phyloP scores from a whole-genome alignment of 2,329 filamentous ascomycete species.

The Trichoderma citrinoviride region DNA sequence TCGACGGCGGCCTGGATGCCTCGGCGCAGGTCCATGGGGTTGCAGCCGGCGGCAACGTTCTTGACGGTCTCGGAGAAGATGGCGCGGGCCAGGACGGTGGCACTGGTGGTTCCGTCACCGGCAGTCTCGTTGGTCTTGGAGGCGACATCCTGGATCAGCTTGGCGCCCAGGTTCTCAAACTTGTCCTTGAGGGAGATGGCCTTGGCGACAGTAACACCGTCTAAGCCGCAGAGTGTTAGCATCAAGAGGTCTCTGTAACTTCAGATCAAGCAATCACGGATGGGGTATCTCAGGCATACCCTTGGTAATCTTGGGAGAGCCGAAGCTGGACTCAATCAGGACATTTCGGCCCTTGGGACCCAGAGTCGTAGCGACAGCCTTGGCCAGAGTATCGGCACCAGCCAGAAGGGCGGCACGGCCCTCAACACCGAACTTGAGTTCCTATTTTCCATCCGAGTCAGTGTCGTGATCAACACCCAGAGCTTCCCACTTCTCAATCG shows the following conservation, averaged over 20 bases:
- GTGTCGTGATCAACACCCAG: conserved; percentile 32
- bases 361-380: conserved; percentile 91
- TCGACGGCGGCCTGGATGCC: conserved; percentile 97
- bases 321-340: conserved; percentile 96
- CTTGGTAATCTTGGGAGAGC: conserved; percentile 99
- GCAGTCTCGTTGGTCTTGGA: conserved; percentile 99
- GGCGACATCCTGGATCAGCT: conserved; percentile 94
- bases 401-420: conserved; percentile 82
- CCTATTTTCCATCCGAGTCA: conserved; percentile 50
- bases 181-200: conserved; percentile 95
- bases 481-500: conserved; percentile 19
- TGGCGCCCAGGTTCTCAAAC: conserved; percentile 98
- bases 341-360: conserved; percentile 99
- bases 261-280: conserved; percentile 21
- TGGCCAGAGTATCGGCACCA: conserved; percentile 95
- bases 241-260: not conserved
- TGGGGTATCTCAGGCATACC: conserved; percentile 51
- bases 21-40: conserved; percentile 97
- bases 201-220: conserved; percentile 86
- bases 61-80: conserved; percentile 99
- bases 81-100: conserved; percentile 91
- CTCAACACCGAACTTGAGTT: conserved; percentile 98
- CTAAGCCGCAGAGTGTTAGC: conserved; percentile 42
- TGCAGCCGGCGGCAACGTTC: conserved; percentile 99
- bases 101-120: conserved; percentile 97